Conservation (phyloP, 139 green algal genomes). For the Micractinium sp. region DNA sequence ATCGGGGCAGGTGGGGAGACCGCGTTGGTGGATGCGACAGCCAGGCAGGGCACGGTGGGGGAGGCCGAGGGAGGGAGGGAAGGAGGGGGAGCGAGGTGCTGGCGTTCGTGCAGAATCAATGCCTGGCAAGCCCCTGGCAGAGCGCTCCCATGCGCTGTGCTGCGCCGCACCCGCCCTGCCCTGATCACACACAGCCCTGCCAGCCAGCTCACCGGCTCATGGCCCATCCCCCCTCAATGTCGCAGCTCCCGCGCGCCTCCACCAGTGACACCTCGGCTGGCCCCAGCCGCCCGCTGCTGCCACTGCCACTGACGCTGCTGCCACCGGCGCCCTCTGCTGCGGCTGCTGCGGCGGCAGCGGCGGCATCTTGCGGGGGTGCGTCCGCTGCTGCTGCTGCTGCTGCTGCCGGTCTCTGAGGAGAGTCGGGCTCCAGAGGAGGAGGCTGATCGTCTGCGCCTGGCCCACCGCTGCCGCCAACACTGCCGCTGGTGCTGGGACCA, state of each 20-base stretch:
- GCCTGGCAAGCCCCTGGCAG: neutral
- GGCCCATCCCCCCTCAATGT: neutral
- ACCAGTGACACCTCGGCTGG: constrained; percentile 33
- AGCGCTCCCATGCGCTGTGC: too few species aligned
- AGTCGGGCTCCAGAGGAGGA: neutral
- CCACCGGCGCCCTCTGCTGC: neutral
- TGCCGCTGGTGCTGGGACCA: neutral
- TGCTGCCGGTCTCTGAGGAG: neutral
- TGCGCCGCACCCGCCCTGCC: neutral
- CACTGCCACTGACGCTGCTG: neutral
- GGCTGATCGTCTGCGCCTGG: neutral
- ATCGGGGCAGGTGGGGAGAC: neutral
- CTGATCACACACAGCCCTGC: neutral
- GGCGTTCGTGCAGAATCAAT: too few species aligned
- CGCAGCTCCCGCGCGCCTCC: constrained; percentile 5
- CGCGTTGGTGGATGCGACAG: neutral
- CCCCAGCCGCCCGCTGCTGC: constrained; percentile 42
- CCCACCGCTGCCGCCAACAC: neutral
- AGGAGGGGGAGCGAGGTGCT: neutral
- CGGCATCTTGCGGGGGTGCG: neutral
- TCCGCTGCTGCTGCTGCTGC: neutral
- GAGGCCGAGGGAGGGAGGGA: neutral
- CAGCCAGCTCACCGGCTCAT: constrained; percentile 12
- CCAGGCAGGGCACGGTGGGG: neutral
- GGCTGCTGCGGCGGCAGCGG: neutral